phyloP scores from a whole-genome alignment of 495 filamentous ascomycete species.

The Mytilinidion resinicola region DNA sequence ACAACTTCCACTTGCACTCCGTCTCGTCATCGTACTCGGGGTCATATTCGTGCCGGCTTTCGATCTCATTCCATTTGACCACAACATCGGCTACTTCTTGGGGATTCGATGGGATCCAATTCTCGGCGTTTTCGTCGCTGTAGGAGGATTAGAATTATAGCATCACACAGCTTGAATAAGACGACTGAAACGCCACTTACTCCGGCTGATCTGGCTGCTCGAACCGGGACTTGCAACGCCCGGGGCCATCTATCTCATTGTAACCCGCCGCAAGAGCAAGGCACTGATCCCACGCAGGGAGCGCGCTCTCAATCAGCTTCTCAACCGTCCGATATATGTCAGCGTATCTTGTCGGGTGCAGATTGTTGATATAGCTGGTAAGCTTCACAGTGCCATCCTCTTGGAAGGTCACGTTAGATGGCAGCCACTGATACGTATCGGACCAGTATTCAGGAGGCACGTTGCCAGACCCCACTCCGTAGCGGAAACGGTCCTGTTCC shows the following conservation, averaged over 20 bases:
- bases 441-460: constrained; percentile 7
- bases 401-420: constrained; percentile 46
- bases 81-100: constrained; percentile 5
- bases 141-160: not conserved
- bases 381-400: constrained; percentile 34
- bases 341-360: constrained; percentile 45
- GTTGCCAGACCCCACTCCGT: not conserved
- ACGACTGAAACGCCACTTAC: not conserved
- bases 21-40: constrained; percentile 10
- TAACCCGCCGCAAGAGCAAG: constrained; percentile 4
- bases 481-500: not conserved
- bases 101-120: constrained; percentile 12
- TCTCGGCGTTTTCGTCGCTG: constrained; percentile 10
- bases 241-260: constrained; percentile 9
- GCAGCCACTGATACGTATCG: constrained; percentile 52
- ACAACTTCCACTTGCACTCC: constrained; percentile 7
- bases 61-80: constrained; percentile 1
- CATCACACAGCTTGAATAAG: not conserved
- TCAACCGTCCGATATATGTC: constrained; percentile 49
- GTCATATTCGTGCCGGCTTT: not conserved
- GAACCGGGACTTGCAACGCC: constrained; percentile 8
- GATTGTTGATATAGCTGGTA: constrained; percentile 55
- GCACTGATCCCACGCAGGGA: constrained; percentile 48
- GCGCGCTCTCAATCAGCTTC: constrained; percentile 40
- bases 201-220: constrained; percentile 3